Base-by-base conservation (phyloP, 169 alveolate species). In the Fabrea salina region DNA sequence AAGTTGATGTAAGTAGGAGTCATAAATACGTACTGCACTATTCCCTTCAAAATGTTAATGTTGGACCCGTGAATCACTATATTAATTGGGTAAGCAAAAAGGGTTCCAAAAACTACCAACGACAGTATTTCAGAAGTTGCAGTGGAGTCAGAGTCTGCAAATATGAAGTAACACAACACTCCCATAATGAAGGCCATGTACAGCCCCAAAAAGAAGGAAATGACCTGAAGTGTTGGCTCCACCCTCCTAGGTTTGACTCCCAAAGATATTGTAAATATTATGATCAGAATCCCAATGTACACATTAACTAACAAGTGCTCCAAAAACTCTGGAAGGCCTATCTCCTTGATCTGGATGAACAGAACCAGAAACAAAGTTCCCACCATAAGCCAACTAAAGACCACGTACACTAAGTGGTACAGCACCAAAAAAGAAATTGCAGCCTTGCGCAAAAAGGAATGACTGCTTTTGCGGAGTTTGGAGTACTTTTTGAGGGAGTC, bases 1-100 rank as follows among this genome's bases (percentile, higher is more conserved):
- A 88, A 44, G 41, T 80, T 88, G 35, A 82, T 66, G 75, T 81
- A 88, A 4, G 90, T 84, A 19, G 93, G 93, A 59, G 87, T 61
- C 79, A 88, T 47, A 59, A 82, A 82, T 4, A 87, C 25, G 19
- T 66, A 78, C n/a, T 78, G 84, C n/a, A 41, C 27, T 19, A 50
- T 35, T 11, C 79, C 79, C 49, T 50, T 70, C 4, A 50, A n/a
- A 25, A 49, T 25, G 3, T 40, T 47, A 25, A 70, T 70, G 13
- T 19, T 41, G n/a, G 59, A 6, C 6, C 79, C 39, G 32, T 41
- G 27, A 7, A 70, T 7, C 3, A 70, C n/a, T 4, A 44, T 13
- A 6, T 19, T 70, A 4, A 47, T 70, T 4, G 67, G 13, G 39
- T 30, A 70, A 11, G 30, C 27, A 13, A 35, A 22, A 44, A 70